These are phyloP conservation scores for Mortierella polycephala DNA, from an alignment of 371 early-diverging fungal species.

Conservation along the genomic window DNA sequence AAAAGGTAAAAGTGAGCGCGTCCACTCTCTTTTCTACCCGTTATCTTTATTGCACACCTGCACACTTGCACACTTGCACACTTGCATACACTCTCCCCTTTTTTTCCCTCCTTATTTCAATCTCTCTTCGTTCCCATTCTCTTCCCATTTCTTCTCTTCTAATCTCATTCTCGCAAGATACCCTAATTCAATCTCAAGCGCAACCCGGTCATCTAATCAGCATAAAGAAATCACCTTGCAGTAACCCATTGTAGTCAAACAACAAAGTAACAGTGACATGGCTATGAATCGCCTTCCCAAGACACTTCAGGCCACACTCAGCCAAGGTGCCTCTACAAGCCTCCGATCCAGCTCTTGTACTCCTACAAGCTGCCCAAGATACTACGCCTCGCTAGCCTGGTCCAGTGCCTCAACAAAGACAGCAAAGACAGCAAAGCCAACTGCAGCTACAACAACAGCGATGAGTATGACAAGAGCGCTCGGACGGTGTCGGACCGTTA, in stretches of 20 bases:
- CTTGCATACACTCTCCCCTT: no score
- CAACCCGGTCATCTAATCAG: no score
- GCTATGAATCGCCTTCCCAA: slow-evolving; percentile 24
- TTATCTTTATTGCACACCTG: no score
- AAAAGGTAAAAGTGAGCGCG: no score
- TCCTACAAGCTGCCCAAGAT: background rate
- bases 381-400: slow-evolving; percentile 1
- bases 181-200: no score
- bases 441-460: background rate
- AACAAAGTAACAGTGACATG: slow-evolving; percentile 2
- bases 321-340: slow-evolving; percentile 2
- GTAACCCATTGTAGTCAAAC: background rate
- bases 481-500: slow-evolving; percentile 43
- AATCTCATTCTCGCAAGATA: no score
- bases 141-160: background rate
- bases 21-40: no score
- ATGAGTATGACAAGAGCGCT: slow-evolving; percentile 10
- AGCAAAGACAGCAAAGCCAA: background rate
- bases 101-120: background rate
- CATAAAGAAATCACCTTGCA: no score
- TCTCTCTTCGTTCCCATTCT: background rate
- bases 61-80: no score
- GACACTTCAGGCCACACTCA: slow-evolving; percentile 12
- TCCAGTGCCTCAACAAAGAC: background rate
- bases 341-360: no score